These are phyloP conservation scores for Bipolaris victoriae DNA, from an alignment of 2,329 filamentous ascomycete species.

Conservation along the genomic window DNA sequence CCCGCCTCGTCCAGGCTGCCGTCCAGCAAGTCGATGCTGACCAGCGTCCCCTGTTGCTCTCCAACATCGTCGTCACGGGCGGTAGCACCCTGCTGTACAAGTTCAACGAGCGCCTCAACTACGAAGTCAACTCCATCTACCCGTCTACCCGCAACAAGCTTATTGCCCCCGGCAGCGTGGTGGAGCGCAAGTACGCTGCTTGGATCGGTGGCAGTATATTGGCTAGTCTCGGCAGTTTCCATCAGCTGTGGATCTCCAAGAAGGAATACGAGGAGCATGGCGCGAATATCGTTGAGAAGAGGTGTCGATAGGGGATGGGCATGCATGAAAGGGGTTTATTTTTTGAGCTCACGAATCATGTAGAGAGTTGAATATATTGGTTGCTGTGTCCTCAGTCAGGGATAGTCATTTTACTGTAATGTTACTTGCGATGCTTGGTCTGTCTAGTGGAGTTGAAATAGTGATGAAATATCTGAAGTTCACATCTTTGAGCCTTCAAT, in stretches of 20 bases:
- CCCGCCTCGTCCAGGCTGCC: conserved; percentile 78
- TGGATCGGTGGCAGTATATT: conserved; percentile 98
- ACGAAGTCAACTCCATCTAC: conserved; percentile 80
- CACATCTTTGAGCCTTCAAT: neutral
- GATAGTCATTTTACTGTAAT: neutral
- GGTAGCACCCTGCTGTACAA: conserved; percentile 86
- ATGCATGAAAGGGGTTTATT: neutral
- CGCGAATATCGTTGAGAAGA: conserved; percentile 87
- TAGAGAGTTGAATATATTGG: conserved; percentile 2
- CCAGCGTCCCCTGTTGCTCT: conserved; percentile 78
- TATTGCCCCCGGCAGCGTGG: conserved; percentile 82
- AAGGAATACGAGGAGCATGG: conserved; percentile 99
- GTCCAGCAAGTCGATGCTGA: conserved; percentile 87
- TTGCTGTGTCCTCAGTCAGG: conserved; percentile 1
- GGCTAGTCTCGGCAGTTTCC: conserved; percentile 93
- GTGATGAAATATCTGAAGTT: neutral
- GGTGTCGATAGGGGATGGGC: conserved; percentile 75
- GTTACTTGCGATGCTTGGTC: neutral
- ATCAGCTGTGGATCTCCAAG: conserved; percentile 98
- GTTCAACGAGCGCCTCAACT: conserved; percentile 87
- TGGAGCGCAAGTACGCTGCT: conserved; percentile 87
- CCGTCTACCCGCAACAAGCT: conserved; percentile 87
- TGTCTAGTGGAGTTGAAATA: neutral
- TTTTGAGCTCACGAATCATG: neutral
- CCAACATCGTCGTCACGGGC: conserved; percentile 91